A percentile compares a stretch with the other conserved stretches of the same genome.
These are phyloP conservation scores for Xylaria sp. DNA, from an alignment of 2,329 filamentous ascomycete species.

Conservation along the genomic window DNA sequence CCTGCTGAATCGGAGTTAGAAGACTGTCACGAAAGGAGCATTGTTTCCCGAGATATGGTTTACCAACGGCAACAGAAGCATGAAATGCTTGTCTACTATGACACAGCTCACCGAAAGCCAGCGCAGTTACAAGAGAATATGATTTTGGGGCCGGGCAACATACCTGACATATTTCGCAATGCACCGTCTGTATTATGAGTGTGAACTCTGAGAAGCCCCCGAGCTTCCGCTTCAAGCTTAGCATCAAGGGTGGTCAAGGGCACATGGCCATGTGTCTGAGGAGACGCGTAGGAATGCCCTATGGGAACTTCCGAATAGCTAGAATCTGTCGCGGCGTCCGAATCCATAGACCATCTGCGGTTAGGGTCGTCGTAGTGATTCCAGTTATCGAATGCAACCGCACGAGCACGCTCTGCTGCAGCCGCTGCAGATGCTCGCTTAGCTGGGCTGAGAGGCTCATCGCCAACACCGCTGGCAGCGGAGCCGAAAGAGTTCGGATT, in stretches of 20 bases:
- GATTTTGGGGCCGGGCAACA: background rate
- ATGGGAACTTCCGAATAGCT: conserved; percentile 31
- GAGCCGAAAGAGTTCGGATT: conserved; percentile 51
- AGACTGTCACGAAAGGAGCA: background rate
- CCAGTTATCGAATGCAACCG: conserved; percentile 52
- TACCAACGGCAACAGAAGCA: background rate
- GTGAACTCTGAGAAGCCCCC: conserved; percentile 38
- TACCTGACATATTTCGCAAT: conserved; percentile 23
- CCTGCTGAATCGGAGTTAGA: conserved; percentile 19
- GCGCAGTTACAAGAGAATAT: background rate
- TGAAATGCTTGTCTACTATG: background rate
- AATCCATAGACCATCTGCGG: conserved; percentile 38
- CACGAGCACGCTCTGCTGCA: conserved; percentile 53
- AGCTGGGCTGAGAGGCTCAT: conserved; percentile 26
- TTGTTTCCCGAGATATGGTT: background rate
- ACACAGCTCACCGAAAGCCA: background rate
- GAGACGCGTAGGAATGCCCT: conserved; percentile 2
- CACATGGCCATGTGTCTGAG: background rate
- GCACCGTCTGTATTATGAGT: conserved; percentile 18
- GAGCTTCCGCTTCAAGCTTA: conserved; percentile 35
- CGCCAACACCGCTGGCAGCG: conserved; percentile 41
- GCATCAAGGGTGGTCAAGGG: conserved; percentile 1
- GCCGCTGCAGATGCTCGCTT: conserved; percentile 49
- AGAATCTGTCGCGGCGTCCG: conserved; percentile 28
- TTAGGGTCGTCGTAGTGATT: conserved; percentile 43